Evolutionary conservation across 768 basidiomycete genomes (phyloP).

Genomic region (Amanita subjunquillea): DNA sequence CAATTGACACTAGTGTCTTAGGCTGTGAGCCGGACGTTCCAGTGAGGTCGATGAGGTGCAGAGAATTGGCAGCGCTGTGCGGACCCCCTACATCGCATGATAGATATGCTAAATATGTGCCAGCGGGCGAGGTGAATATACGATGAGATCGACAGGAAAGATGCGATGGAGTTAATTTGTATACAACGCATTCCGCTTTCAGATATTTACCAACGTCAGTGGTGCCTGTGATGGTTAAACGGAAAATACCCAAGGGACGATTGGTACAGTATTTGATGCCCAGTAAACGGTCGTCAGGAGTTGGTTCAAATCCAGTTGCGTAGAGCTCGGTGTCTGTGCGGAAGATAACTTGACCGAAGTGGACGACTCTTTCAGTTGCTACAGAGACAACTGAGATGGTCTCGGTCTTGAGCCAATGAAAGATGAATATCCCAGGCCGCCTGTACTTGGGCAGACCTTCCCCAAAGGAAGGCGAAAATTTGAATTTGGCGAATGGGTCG

Average conservation of each 20-base stretch:
- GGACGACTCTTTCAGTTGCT: constrained; percentile 14
- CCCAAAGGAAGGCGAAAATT: constrained; percentile 51
- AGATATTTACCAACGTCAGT: constrained; percentile 4
- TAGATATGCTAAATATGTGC: constrained; percentile 37
- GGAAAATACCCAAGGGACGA: constrained; percentile 48
- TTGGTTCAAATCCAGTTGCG: constrained; percentile 53
- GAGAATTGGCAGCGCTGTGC: constrained; percentile 43
- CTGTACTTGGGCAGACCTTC: constrained; percentile 48
- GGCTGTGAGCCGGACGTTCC: background rate
- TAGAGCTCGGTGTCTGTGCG: constrained; percentile 28
- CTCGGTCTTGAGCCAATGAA: constrained; percentile 27
- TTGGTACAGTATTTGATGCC: constrained; percentile 55
- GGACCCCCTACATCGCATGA: constrained; percentile 46
- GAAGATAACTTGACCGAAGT: constrained; percentile 52
- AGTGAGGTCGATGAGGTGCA: constrained; percentile 35
- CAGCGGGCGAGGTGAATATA: constrained; percentile 17
- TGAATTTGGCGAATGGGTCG: constrained; percentile 35
- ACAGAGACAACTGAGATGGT: constrained; percentile 7
- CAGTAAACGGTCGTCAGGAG: constrained; percentile 44
- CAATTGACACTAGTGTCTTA: background rate
- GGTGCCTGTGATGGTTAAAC: constrained; percentile 22
- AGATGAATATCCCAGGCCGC: constrained; percentile 42
- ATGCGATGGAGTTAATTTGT: constrained; percentile 35
- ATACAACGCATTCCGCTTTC: constrained; percentile 11
- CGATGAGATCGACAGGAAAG: constrained; percentile 21